Percentiles rank a stretch among this genome's conserved stretches.
phyloP scores from a whole-genome alignment of 2,329 filamentous ascomycete genomes.

The Cytospora piceicola region DNA sequence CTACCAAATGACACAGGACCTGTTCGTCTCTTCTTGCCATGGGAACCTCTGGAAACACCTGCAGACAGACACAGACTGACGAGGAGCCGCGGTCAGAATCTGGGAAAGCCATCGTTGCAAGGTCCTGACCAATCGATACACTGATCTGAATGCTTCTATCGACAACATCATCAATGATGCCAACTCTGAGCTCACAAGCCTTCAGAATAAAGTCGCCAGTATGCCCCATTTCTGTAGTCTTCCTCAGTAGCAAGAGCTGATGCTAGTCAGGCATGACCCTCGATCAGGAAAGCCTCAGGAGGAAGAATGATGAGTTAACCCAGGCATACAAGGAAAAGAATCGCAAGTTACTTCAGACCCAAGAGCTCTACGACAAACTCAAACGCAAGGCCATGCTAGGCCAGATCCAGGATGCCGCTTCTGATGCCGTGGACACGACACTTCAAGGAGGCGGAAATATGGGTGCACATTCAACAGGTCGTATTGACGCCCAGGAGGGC shows the following conservation, averaged over 20 bases:
- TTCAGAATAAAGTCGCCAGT: slow-evolving; percentile 70
- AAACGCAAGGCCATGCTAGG: slow-evolving; percentile 59
- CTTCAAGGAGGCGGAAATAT: slow-evolving; percentile 39
- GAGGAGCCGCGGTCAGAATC: slow-evolving; percentile 50
- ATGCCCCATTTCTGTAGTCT: slow-evolving; percentile 32
- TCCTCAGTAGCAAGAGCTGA: neutral
- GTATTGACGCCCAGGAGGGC: neutral
- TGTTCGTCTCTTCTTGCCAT: slow-evolving; percentile 54
- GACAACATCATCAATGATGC: slow-evolving; percentile 77
- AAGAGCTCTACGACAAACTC: slow-evolving; percentile 65
- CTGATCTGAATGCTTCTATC: slow-evolving; percentile 64
- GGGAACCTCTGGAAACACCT: slow-evolving; percentile 31
- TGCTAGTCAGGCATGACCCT: slow-evolving; percentile 53
- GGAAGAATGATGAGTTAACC: slow-evolving; percentile 73
- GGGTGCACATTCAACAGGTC: slow-evolving; percentile 19
- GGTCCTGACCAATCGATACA: slow-evolving; percentile 73
- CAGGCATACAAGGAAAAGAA: slow-evolving; percentile 71
- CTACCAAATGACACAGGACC: slow-evolving; percentile 83
- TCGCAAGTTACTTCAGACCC: slow-evolving; percentile 69
- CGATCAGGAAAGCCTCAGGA: slow-evolving; percentile 65
- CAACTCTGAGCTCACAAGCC: slow-evolving; percentile 68
- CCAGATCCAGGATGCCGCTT: slow-evolving; percentile 59
- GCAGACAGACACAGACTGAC: slow-evolving; percentile 25
- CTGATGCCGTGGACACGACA: slow-evolving; percentile 51
- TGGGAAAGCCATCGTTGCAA: slow-evolving; percentile 79